Evolutionary conservation across 768 basidiomycete genomes (phyloP).

Genomic region (Kwoniella dendrophila): DNA sequence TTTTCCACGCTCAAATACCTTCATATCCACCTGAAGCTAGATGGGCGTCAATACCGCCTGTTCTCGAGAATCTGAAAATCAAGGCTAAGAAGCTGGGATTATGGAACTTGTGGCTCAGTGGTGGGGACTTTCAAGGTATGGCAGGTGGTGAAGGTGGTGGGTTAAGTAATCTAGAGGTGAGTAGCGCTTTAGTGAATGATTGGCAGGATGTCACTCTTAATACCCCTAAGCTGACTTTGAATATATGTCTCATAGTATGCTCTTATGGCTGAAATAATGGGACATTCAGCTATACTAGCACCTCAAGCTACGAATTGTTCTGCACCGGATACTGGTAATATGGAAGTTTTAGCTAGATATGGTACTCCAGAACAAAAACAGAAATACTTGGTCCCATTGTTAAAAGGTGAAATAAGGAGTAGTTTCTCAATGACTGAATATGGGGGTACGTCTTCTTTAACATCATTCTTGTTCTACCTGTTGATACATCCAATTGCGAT

Average conservation of each 20-base stretch:
- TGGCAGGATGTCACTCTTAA: neutral
- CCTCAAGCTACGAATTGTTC: constrained; percentile 90
- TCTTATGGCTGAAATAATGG: constrained; percentile 94
- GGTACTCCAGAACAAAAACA: constrained; percentile 88
- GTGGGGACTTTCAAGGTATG: constrained; percentile 76
- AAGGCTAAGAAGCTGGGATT: constrained; percentile 86
- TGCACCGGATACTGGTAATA: constrained; percentile 96
- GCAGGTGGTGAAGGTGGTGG: constrained; percentile 70
- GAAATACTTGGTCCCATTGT: constrained; percentile 81
- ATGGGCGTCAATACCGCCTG: constrained; percentile 81
- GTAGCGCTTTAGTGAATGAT: too few relatives aligned
- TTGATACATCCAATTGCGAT: neutral
- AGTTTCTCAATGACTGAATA: constrained; percentile 98
- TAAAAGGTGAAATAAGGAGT: constrained; percentile 84
- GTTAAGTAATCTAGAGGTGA: constrained; percentile 89
- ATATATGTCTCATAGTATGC: constrained; percentile 69
- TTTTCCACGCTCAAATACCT: constrained; percentile 82
- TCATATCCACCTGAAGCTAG: constrained; percentile 66
- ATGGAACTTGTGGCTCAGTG: constrained; percentile 97
- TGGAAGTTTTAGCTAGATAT: constrained; percentile 97
- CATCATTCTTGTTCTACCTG: neutral
- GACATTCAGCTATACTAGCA: constrained; percentile 76
- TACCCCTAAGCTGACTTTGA: neutral
- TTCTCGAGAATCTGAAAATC: constrained; percentile 79
- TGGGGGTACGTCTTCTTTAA: constrained; percentile 63